A percentile compares a stretch with the other conserved stretches of the same genome.
Evolutionary conservation across 2,329 filamentous ascomycete genomes (phyloP).

Genomic region (Setomelanomma holmii): DNA sequence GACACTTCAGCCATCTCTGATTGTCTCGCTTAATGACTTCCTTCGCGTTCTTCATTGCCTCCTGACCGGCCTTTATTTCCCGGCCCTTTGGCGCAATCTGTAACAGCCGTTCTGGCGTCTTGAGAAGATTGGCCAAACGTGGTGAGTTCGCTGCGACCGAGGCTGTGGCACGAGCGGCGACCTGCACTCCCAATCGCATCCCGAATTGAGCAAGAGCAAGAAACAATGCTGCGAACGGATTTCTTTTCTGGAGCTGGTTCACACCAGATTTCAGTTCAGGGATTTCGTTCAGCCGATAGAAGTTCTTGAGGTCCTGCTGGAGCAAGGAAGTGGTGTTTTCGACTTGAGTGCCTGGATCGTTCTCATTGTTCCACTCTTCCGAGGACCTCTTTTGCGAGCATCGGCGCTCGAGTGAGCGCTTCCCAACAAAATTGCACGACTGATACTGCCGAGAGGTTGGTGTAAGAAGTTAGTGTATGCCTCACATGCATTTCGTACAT

Average conservation of each 20-base stretch:
- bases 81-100: slow-evolving; percentile 8
- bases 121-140: slow-evolving; percentile 2
- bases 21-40: slow-evolving; percentile 1
- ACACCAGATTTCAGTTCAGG: too few species aligned
- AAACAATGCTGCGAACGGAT: slow-evolving; percentile 4
- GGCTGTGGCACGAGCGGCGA: slow-evolving; percentile 2
- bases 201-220: slow-evolving; percentile 4
- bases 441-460: too few species aligned
- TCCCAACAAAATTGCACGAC: slow-evolving; percentile 3
- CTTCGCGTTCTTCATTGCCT: slow-evolving; percentile 11
- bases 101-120: slow-evolving; percentile 7
- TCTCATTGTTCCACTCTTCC: not conserved
- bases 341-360: not conserved
- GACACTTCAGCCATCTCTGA: slow-evolving; percentile 7
- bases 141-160: slow-evolving; percentile 1
- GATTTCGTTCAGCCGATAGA: not conserved
- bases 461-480: too few species aligned
- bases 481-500: too few species aligned
- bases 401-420: slow-evolving; percentile 5
- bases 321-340: slow-evolving; percentile 1
- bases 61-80: slow-evolving; percentile 1
- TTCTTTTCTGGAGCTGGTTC: too few species aligned
- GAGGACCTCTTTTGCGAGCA: slow-evolving; percentile 3
- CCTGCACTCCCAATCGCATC: slow-evolving; percentile 1
- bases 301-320: not conserved